Percentiles rank a stretch among this genome's conserved stretches.
Conservation (phyloP, 306 rosid genomes). For the Quercus dentata region DNA sequence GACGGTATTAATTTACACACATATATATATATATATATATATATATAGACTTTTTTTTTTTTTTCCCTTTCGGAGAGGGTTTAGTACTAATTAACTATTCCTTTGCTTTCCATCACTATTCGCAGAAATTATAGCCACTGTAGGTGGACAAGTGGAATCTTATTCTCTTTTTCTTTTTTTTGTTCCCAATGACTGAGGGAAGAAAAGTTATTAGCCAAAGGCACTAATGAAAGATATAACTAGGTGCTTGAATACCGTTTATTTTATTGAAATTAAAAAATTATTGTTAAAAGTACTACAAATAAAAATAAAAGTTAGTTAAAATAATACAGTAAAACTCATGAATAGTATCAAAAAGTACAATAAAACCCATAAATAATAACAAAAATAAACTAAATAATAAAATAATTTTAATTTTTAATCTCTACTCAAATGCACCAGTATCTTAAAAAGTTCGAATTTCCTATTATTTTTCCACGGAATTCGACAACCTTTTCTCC, state of each 20-base stretch:
- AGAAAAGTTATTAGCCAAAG: slow-evolving; percentile 10
- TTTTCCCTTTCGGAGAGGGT: too few species aligned
- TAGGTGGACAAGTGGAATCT: slow-evolving; percentile 21
- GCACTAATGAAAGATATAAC: too few species aligned
- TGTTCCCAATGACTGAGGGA: slow-evolving; percentile 19
- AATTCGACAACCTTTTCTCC: background rate
- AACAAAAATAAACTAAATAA: too few species aligned
- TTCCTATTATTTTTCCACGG: background rate
- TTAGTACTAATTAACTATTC: background rate
- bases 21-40: too few species aligned
- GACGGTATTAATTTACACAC: background rate
- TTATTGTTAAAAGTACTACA: too few species aligned
- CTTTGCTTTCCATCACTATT: background rate
- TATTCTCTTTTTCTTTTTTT: slow-evolving; percentile 8
- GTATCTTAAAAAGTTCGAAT: slow-evolving; percentile 10
- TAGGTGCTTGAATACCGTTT: fast-evolving
- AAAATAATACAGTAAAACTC: fast-evolving
- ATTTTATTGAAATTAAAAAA: too few species aligned
- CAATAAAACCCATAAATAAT: too few species aligned
- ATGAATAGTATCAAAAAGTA: too few species aligned
- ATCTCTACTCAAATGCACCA: too few species aligned
- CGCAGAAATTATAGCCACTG: background rate
- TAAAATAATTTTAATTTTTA: too few species aligned
- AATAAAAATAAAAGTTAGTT: too few species aligned
- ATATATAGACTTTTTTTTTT: too few species aligned